Percentiles rank a stretch among this genome's conserved stretches.
These are phyloP conservation scores for Diaporthe sp. DNA, from an alignment of 2,329 filamentous ascomycete genomes.

Conservation along the genomic window DNA sequence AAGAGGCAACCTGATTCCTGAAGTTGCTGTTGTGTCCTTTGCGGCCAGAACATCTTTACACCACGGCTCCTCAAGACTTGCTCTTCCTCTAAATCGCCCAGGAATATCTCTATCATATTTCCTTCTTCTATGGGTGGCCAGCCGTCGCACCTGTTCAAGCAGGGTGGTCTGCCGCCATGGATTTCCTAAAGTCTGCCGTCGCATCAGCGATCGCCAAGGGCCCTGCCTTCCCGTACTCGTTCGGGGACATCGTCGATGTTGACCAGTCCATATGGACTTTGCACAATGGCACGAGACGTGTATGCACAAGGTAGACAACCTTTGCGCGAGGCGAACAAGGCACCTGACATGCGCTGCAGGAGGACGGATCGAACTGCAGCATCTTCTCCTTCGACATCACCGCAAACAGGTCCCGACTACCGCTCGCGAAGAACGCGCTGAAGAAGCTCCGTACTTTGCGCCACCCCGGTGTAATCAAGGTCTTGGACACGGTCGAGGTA, in stretches of 20 bases:
- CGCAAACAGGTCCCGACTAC: conserved; percentile 83
- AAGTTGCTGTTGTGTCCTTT: conserved; percentile 19
- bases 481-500: conserved; percentile 95
- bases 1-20: not conserved
- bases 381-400: conserved; percentile 96
- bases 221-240: conserved; percentile 90
- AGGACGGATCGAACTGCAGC: conserved; percentile 94
- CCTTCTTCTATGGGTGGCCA: conserved; percentile 37
- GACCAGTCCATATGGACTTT: conserved; percentile 97
- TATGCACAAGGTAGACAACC: conserved; percentile 56
- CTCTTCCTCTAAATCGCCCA: not conserved
- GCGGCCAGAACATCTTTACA: not conserved
- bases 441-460: conserved; percentile 93
- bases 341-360: conserved; percentile 65
- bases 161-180: conserved; percentile 71
- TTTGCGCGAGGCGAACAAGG: not conserved
- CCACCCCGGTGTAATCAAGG: conserved; percentile 94
- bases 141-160: conserved; percentile 16
- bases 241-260: conserved; percentile 92
- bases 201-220: conserved; percentile 97
- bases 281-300: conserved; percentile 92
- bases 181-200: conserved; percentile 97
- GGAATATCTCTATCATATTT: conserved; percentile 1
- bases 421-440: conserved; percentile 92
- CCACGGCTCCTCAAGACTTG: not conserved